phyloP scores from a whole-genome alignment of 352 stramenopile species.

The Phytophthora nicotianae region DNA sequence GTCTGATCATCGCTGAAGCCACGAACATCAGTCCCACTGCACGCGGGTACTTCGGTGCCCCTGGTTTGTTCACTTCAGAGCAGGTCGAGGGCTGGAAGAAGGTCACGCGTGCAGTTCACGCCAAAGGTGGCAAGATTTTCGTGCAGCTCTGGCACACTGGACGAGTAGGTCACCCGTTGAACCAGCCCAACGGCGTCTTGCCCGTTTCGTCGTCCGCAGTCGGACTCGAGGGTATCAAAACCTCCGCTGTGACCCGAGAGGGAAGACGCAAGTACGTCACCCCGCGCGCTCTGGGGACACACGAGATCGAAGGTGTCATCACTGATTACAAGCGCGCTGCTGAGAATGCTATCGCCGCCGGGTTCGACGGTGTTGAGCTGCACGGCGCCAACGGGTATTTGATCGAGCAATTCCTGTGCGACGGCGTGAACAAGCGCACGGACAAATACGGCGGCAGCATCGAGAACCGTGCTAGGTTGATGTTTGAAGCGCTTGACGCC shows the following conservation, averaged over 20 bases:
- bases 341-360: constrained; percentile 35
- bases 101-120: constrained; percentile 70
- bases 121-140: constrained; percentile 77
- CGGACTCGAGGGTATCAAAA: constrained; percentile 34
- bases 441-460: constrained; percentile 65
- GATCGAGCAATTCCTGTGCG: constrained; percentile 39
- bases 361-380: constrained; percentile 38
- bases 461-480: constrained; percentile 75
- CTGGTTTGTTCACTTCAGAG: constrained; percentile 48
- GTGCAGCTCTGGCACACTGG: constrained; percentile 89
- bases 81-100: constrained; percentile 63
- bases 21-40: constrained; percentile 53
- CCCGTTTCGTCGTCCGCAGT: constrained; percentile 53
- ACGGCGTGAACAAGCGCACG: constrained; percentile 34
- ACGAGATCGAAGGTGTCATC: constrained; percentile 73
- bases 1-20: constrained; percentile 67
- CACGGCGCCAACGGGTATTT: constrained; percentile 40
- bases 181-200: constrained; percentile 50
- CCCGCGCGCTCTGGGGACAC: constrained; percentile 64
- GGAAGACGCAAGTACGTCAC: constrained; percentile 44
- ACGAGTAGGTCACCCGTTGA: constrained; percentile 59
- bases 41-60: constrained; percentile 45
- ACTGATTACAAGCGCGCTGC: constrained; percentile 36
- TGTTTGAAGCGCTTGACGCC: constrained; percentile 69
- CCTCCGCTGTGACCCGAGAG: constrained; percentile 40